Percentiles rank a stretch among this genome's conserved stretches.
phyloP scores from a whole-genome alignment of 169 alveolate species.

The Amoebophrya sp. region DNA sequence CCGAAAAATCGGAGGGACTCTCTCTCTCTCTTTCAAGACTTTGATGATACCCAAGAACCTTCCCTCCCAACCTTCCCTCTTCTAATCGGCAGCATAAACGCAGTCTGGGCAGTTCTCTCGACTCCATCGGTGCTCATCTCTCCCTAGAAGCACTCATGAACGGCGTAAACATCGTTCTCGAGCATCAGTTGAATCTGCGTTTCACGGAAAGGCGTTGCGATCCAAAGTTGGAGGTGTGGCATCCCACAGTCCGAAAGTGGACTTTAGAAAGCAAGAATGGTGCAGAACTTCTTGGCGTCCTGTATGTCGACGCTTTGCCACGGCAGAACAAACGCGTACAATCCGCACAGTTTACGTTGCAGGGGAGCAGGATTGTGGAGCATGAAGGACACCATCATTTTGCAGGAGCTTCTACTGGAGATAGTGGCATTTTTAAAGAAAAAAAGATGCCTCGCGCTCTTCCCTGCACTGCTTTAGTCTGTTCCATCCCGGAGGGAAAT shows the following conservation, averaged over 20 bases:
- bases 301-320: constrained; percentile 26
- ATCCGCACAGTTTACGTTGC: constrained; percentile 35
- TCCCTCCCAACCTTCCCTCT: too few species aligned
- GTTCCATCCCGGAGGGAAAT: neutral
- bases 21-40: too few species aligned
- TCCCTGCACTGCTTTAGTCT: neutral
- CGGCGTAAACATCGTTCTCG: constrained; percentile 14
- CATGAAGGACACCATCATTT: too few species aligned
- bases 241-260: neutral
- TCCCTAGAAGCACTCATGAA: too few species aligned
- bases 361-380: neutral
- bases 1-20: too few species aligned
- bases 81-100: too few species aligned
- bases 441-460: neutral
- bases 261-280: neutral
- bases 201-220: neutral
- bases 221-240: neutral
- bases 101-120: too few species aligned
- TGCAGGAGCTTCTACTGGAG: too few species aligned
- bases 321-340: constrained; percentile 24
- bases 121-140: too few species aligned
- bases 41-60: too few species aligned
- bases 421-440: too few species aligned
- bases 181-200: neutral
- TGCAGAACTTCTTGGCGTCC: constrained; percentile 20